Percentiles rank a stretch among this genome's conserved stretches.
Conservation (phyloP, 192 early-diverging fungal species). For the Spizellomyces sp. region DNA sequence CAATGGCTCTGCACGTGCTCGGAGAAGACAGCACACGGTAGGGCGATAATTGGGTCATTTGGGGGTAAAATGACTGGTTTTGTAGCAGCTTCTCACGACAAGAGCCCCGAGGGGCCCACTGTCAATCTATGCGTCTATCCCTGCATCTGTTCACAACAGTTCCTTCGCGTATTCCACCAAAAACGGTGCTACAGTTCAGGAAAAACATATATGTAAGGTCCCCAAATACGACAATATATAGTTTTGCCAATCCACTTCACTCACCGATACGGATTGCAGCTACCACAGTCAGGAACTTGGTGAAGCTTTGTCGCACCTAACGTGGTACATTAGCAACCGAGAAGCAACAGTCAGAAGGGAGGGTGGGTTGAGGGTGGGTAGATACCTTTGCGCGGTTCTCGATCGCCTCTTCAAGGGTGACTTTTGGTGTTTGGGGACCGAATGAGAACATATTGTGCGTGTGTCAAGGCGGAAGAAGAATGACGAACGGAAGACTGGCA, state of each 20-base stretch:
- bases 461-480: too few species aligned
- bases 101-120: too few species aligned
- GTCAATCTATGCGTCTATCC: too few species aligned
- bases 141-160: constrained; percentile 3
- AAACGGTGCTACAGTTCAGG: constrained; percentile 2
- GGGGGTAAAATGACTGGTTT: too few species aligned
- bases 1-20: too few species aligned
- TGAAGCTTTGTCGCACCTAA: not conserved
- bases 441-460: constrained; percentile 25
- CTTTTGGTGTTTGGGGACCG: constrained; percentile 25
- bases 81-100: too few species aligned
- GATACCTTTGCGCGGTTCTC: constrained; percentile 25
- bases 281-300: not conserved
- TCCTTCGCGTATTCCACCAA: constrained; percentile 28
- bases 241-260: not conserved
- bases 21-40: too few species aligned
- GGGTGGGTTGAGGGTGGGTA: too few species aligned
- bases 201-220: too few species aligned
- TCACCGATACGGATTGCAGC: not conserved
- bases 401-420: constrained; percentile 15
- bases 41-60: too few species aligned
- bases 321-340: not conserved
- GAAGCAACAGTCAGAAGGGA: not conserved
- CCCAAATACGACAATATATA: too few species aligned
- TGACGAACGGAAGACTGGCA: too few species aligned